A percentile compares a stretch with the other conserved stretches of the same genome.
These are phyloP conservation scores for Pterocarpus macrocarpus DNA, from an alignment of 306 rosid genomes.

Conservation along the genomic window DNA sequence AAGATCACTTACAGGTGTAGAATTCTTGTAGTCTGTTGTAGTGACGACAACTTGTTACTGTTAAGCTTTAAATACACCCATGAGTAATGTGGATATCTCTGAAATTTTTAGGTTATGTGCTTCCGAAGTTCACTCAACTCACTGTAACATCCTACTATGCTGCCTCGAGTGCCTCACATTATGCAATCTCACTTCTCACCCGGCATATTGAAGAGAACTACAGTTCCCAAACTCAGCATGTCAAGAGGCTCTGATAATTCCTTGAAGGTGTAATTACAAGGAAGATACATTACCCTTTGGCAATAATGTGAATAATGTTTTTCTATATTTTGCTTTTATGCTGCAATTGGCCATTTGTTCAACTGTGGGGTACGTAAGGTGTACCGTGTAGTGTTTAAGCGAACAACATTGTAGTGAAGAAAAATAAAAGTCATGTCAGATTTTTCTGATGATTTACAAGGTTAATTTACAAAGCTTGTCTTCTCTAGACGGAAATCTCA, in stretches of 20 bases:
- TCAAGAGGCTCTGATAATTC: constrained; percentile 59
- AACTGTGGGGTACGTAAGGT: no score
- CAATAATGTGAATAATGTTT: constrained; percentile 31
- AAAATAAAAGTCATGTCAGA: neutral
- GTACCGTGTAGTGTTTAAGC: neutral
- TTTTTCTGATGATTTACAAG: neutral
- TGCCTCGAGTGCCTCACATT: constrained; percentile 91
- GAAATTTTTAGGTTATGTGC: constrained; percentile 70
- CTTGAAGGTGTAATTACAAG: constrained; percentile 48
- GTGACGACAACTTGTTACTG: neutral
- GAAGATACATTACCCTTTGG: constrained; percentile 34
- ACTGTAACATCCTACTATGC: constrained; percentile 91
- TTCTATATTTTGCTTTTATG: constrained; percentile 2
- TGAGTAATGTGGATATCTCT: constrained; percentile 38
- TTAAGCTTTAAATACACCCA: neutral
- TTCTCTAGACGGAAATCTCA: no score
- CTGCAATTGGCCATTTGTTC: neutral
- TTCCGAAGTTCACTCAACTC: constrained; percentile 86
- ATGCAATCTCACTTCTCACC: constrained; percentile 89
- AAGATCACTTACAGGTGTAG: constrained; percentile 51
- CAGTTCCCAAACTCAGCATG: constrained; percentile 53
- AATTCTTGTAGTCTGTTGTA: constrained; percentile 28
- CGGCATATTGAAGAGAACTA: constrained; percentile 82
- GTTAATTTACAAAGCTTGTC: neutral
- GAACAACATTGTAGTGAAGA: neutral